phyloP scores from a whole-genome alignment of 768 basidiomycete species.

The Trametes maxima region DNA sequence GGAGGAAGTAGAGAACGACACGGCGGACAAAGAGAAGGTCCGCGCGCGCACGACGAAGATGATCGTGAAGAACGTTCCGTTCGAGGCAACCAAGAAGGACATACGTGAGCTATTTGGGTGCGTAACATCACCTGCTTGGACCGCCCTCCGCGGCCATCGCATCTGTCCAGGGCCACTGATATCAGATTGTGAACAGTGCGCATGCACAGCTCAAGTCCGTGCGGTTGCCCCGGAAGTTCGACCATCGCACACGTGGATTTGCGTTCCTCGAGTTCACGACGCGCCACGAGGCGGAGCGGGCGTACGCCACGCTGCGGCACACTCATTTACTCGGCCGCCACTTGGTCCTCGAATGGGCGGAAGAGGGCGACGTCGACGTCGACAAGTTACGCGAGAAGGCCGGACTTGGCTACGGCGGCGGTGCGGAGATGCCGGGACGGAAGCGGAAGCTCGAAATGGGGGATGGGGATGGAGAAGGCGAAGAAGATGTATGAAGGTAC shows the following conservation, averaged over 20 bases:
- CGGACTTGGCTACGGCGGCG: slow-evolving; percentile 73
- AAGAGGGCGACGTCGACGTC: slow-evolving; percentile 72
- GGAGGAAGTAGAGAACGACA: slow-evolving; percentile 54
- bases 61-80: slow-evolving; percentile 97
- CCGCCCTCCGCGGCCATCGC: not conserved
- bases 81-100: slow-evolving; percentile 94
- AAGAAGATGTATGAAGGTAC: slow-evolving; percentile 25
- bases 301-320: slow-evolving; percentile 83
- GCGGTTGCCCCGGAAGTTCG: slow-evolving; percentile 90
- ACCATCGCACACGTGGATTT: slow-evolving; percentile 87
- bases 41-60: slow-evolving; percentile 86
- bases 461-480: slow-evolving; percentile 36
- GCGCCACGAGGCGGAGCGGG: slow-evolving; percentile 87
- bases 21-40: slow-evolving; percentile 38
- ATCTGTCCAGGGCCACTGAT: not conserved
- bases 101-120: slow-evolving; percentile 87
- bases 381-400: slow-evolving; percentile 78
- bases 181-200: slow-evolving; percentile 48
- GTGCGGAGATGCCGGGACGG: slow-evolving; percentile 68
- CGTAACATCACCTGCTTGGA: slow-evolving; percentile 33
- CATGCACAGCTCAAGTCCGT: slow-evolving; percentile 95
- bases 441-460: slow-evolving; percentile 67
- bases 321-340: slow-evolving; percentile 96
- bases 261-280: slow-evolving; percentile 96
- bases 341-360: slow-evolving; percentile 92